A percentile compares a stretch with the other conserved stretches of the same genome.
Evolutionary conservation across 306 rosid species (phyloP).

Genomic region (Begonia fuchsioides): DNA sequence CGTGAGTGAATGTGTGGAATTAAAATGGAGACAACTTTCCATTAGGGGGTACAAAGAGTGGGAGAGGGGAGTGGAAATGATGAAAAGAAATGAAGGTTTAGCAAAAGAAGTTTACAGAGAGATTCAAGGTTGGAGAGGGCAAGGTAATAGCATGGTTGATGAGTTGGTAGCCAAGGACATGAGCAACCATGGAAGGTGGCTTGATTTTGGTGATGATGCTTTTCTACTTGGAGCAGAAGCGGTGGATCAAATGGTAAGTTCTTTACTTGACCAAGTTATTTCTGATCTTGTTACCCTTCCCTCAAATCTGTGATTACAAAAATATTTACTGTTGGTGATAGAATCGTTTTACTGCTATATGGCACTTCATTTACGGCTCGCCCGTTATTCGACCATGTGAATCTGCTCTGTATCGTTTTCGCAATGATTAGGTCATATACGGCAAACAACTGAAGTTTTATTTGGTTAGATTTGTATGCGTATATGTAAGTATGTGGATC

Average conservation of each 20-base stretch:
- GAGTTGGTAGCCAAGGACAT: constrained; percentile 87
- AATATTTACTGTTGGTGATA: neutral
- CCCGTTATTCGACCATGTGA: too few species aligned
- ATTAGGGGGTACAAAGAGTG: constrained; percentile 59
- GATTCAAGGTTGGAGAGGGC: constrained; percentile 44
- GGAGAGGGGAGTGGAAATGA: constrained; percentile 53
- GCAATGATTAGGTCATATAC: too few species aligned
- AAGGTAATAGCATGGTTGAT: constrained; percentile 80
- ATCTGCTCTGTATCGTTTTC: too few species aligned
- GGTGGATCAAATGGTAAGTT: constrained; percentile 42
- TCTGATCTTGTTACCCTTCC: constrained; percentile 18
- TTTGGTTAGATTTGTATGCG: too few species aligned
- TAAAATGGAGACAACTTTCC: constrained; percentile 35
- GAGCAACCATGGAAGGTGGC: constrained; percentile 76
- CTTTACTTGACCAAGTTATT: constrained; percentile 55
- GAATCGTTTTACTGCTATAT: neutral
- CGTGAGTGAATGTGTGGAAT: constrained; percentile 60
- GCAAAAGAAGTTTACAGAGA: constrained; percentile 63
- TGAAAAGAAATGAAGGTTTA: constrained; percentile 53
- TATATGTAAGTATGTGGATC: too few species aligned
- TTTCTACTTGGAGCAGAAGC: constrained; percentile 49
- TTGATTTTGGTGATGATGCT: constrained; percentile 53
- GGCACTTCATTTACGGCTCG: too few species aligned
- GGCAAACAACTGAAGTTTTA: too few species aligned
- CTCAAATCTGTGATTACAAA: neutral